Evolutionary conservation across 768 basidiomycete species (phyloP).

Genomic region (Leccinum disarticulatum): DNA sequence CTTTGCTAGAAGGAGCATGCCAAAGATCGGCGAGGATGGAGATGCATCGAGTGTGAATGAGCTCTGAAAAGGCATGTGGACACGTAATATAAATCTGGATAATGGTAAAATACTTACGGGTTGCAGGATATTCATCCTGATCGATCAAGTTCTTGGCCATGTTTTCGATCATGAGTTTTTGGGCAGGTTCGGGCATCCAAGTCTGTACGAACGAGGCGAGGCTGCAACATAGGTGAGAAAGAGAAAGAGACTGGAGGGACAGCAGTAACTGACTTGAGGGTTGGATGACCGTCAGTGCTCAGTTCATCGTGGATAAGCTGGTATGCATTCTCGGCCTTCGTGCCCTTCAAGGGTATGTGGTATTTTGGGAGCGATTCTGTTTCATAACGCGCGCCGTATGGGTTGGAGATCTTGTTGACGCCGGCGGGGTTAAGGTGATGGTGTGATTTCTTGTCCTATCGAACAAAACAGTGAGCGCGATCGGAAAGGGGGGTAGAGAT

Average conservation of each 20-base stretch:
- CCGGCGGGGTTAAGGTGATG: constrained; percentile 38
- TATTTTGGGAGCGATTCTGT: constrained; percentile 73
- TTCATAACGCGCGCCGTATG: constrained; percentile 64
- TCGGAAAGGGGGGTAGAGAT: constrained; percentile 7
- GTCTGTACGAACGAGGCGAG: constrained; percentile 70
- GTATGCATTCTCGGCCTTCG: constrained; percentile 49
- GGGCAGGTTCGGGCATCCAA: constrained; percentile 54
- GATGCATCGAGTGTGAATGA: constrained; percentile 46
- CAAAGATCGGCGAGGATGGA: constrained; percentile 67
- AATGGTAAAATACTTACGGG: constrained; percentile 33
- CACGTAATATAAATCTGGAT: not conserved
- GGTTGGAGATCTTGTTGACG: constrained; percentile 36
- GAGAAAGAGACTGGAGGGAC: not conserved
- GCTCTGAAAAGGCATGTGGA: constrained; percentile 25
- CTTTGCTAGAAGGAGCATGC: constrained; percentile 55
- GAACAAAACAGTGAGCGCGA: not conserved
- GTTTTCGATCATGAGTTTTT: constrained; percentile 62
- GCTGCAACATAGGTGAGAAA: constrained; percentile 19
- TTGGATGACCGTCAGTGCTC: constrained; percentile 51
- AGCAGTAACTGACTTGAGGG: constrained; percentile 43
- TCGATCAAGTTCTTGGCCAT: constrained; percentile 69
- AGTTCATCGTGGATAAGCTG: constrained; percentile 67
- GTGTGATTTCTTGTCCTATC: constrained; percentile 46
- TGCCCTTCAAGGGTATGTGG: constrained; percentile 60
- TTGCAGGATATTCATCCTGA: constrained; percentile 67